phyloP scores from a whole-genome alignment of 1,284 basidiomycete genomes.

The Mycosarcoma mackinlayi region DNA sequence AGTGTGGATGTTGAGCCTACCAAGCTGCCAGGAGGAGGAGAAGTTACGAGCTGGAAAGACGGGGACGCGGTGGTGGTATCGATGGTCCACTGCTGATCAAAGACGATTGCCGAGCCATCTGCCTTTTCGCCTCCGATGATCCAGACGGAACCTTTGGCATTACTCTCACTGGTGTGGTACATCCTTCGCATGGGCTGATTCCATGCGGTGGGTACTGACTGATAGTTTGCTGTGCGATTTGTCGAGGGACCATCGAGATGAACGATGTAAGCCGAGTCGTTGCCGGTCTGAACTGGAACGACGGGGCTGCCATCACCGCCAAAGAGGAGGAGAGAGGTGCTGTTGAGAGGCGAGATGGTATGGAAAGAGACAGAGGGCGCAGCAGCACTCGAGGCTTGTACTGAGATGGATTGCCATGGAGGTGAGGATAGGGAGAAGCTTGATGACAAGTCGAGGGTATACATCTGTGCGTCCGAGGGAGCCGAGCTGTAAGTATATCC shows the following conservation, averaged over 20 bases:
- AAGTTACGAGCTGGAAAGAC: slow-evolving; percentile 17
- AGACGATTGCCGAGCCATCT: slow-evolving; percentile 49
- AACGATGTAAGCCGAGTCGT: slow-evolving; percentile 58
- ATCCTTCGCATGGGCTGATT: slow-evolving; percentile 57
- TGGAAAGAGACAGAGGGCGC: slow-evolving; percentile 55
- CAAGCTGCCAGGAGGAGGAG: slow-evolving; percentile 41
- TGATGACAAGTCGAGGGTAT: slow-evolving; percentile 48
- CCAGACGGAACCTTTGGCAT: slow-evolving; percentile 44
- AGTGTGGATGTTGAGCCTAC: slow-evolving; percentile 53
- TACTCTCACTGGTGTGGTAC: slow-evolving; percentile 51
- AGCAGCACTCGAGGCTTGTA: slow-evolving; percentile 1
- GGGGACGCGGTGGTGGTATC: slow-evolving; percentile 16
- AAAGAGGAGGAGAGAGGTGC: slow-evolving; percentile 50
- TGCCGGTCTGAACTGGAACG: slow-evolving; percentile 49
- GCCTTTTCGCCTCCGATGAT: slow-evolving; percentile 60
- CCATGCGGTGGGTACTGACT: slow-evolving; percentile 38
- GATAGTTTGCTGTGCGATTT: slow-evolving; percentile 22
- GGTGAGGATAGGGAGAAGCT: slow-evolving; percentile 38
- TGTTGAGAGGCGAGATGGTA: slow-evolving; percentile 55
- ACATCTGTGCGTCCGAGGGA: slow-evolving; percentile 50
- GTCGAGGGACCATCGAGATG: slow-evolving; percentile 22
- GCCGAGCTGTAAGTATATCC: slow-evolving; percentile 59
- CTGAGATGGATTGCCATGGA: slow-evolving; percentile 45
- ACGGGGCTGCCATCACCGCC: slow-evolving; percentile 49
- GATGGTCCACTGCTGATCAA: slow-evolving; percentile 52